Conservation (phyloP, 2,329 filamentous ascomycete species). For the Basipetospora chlamydospora region DNA sequence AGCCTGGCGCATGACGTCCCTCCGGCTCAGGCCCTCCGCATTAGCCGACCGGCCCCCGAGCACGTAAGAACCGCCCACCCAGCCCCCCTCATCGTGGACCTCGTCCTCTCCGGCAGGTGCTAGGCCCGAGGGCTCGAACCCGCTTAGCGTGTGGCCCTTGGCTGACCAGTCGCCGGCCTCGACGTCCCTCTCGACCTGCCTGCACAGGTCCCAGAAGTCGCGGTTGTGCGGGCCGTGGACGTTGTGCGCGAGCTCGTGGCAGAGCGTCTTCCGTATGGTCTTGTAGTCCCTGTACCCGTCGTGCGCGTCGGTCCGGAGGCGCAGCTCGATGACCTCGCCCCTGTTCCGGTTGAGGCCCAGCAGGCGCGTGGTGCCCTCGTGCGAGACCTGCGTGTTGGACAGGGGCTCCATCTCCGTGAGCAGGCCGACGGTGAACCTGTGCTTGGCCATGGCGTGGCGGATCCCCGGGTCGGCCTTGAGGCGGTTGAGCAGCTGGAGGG, state of each 20-base stretch:
- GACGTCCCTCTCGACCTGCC: conserved; percentile 78
- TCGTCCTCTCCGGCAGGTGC: conserved; percentile 31
- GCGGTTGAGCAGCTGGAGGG: conserved; percentile 56
- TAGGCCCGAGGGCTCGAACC: conserved; percentile 32
- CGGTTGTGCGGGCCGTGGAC: conserved; percentile 73
- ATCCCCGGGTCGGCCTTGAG: conserved; percentile 77
- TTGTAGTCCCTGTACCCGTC: conserved; percentile 90
- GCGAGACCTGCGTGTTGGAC: conserved; percentile 55
- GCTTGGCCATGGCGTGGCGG: conserved; percentile 65
- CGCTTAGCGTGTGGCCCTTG: conserved; percentile 51
- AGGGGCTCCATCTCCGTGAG: conserved; percentile 93
- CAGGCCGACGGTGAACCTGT: conserved; percentile 71
- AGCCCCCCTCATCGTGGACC: conserved; percentile 56
- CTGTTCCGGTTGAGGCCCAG: conserved; percentile 76
- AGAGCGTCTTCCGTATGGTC: conserved; percentile 80
- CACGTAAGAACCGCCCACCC: conserved; percentile 67
- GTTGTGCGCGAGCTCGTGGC: conserved; percentile 91
- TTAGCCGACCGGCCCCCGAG: conserved; percentile 42
- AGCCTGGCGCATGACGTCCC: conserved; percentile 53
- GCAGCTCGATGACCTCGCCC: conserved; percentile 81
- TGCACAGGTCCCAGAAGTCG: conserved; percentile 80
- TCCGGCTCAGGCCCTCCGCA: conserved; percentile 40
- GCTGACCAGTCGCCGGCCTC: conserved; percentile 60
- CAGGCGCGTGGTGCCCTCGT: conserved; percentile 59
- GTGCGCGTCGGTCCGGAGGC: conserved; percentile 82